Base-by-base conservation (phyloP, 2,329 filamentous ascomycete species). In the Talaromyces sp. region DNA sequence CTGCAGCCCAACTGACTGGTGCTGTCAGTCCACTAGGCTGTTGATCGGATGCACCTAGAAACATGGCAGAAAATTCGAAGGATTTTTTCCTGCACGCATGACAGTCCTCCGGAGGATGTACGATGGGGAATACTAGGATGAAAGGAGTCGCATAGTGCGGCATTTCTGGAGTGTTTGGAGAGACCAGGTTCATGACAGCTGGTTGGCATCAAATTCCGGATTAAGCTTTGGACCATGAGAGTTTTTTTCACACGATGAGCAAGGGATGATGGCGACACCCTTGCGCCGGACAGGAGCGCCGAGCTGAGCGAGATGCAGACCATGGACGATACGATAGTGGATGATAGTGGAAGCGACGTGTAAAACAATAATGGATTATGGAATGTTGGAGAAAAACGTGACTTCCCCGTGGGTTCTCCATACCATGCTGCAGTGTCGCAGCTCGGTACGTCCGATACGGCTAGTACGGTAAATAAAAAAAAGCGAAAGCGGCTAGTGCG, bases 181-280 rank as follows among this genome's bases (percentile, higher is more conserved):
- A 51, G 18, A 51, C 18, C 9, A 16, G 23, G 23, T 23, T 2
- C 23, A 28, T 14, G 50, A 8, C 28, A 53, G 27, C 28, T 52
- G 3, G 31, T 54, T 56, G 52, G 34, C 53, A 28, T 36, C 57
- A 23, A 40, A 4, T 42, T 54, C 54, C 54, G 60, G 60, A 53
- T 56, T 56, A 55, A 61, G 60, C 57, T 54, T 50, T 18, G 10
- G 27, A n/a, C 60, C 60, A 61, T 61, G 59, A 56, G 59, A 30
- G 10, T 54, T 62, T 62, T 47, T 33, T 50, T 58, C 42, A 18
- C 44, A 4, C 14, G 28, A 53, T 53, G 27, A 28, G 50, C 50
- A 53, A 53, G 50, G 50, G 50, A 53, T 53, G 50, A 53, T 53
- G 50, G 5, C 27, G 30, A 53, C 27, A 53, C 28, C 30, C 50